Evolutionary conservation across 148 eudicot species (phyloP).

Genomic region (Rhododendron simsii): DNA sequence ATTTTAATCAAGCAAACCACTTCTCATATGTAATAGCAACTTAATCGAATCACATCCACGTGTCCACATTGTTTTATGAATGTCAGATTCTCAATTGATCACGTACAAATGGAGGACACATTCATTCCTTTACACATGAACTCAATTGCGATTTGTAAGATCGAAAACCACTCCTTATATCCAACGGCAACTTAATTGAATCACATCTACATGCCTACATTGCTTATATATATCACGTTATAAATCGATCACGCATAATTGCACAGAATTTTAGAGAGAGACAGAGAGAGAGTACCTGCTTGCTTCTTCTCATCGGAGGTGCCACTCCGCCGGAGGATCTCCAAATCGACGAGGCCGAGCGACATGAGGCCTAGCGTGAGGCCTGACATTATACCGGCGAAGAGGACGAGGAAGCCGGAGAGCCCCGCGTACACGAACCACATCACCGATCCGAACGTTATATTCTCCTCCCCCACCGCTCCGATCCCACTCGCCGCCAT

Average conservation of each 20-base stretch:
- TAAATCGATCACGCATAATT: background rate
- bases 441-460: constrained; percentile 50
- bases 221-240: background rate
- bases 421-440: constrained; percentile 64
- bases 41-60: background rate
- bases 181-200: background rate
- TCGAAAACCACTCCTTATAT: background rate
- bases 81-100: background rate
- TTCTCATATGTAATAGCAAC: background rate
- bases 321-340: constrained; percentile 83
- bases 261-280: background rate
- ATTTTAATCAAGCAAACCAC: background rate
- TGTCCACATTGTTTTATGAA: too few species aligned
- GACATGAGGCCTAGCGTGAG: constrained; percentile 87
- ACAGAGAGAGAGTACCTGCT: background rate
- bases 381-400: constrained; percentile 91
- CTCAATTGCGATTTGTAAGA: background rate
- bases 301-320: constrained; percentile 45
- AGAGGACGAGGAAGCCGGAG: constrained; percentile 54
- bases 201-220: background rate
- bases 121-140: background rate
- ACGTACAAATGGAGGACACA: background rate
- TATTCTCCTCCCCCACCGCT: constrained; percentile 21
- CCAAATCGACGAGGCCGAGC: constrained; percentile 74
- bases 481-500: constrained; percentile 22